Base-by-base conservation (phyloP, 129 eudicot species). In the Ambrosia artemisiifolia region DNA sequence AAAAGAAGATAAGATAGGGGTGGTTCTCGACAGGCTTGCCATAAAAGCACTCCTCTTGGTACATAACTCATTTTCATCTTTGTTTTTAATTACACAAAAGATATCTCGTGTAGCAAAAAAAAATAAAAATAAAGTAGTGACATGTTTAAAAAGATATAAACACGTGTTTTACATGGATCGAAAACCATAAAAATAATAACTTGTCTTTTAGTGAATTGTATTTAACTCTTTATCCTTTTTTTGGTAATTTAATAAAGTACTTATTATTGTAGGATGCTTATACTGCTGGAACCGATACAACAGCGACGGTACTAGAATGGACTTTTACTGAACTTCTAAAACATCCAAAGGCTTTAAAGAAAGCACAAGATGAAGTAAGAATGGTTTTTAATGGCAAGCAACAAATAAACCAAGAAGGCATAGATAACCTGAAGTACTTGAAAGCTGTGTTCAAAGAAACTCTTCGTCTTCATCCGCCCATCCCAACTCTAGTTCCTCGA, bases 21-120 rank as follows among this genome's bases (percentile, higher is more conserved):
- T 82, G n/a, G 46, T 72, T 3, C 65, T 86, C 1, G 81, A 74
- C 16, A 77, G 73, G 50, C 77, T 80, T 50, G 81, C 59, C 69
- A 55, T 86, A 48, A 83, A 86, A 67, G 91, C 85, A 55, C 75
- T 86, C 43, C 70, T 86, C 40, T 36, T 86, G 87, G 91, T 86
- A 77, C 11, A 16, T n/a, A 30, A 13, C 8, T 13, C 18, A 13
- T 30, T 4, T 32, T 36, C 7, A 36, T 36, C 42, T 36, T 36
- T 36, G 42, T 36, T 36, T 36, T 36, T 24, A 24, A 24, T 24
- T 24, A 24, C 28, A 24, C 28, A 24, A 24, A 24, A 24, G 28
- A 24, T 24, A 1, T 1, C 28, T 24, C 28, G 28, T 24, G 28
- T 24, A 24, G 28, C 28, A 24, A 24, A 24, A 24, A 24, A 24